These are phyloP conservation scores for Trichoderma sp. DNA, from an alignment of 2,329 filamentous ascomycete species.

Conservation along the genomic window DNA sequence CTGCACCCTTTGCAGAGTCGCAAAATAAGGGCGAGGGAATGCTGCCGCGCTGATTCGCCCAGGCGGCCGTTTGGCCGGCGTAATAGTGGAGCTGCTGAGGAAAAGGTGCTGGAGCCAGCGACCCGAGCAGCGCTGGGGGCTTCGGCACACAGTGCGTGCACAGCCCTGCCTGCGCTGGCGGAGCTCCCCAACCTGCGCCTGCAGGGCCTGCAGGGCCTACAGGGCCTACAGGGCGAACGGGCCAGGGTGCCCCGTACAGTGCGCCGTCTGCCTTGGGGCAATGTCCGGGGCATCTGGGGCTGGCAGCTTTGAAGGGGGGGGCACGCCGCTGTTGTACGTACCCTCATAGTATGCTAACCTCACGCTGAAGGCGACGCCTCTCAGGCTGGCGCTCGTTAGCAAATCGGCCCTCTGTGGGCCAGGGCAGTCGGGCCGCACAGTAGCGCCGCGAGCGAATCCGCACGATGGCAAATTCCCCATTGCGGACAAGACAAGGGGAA, in stretches of 20 bases:
- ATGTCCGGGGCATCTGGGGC: conserved; percentile 16
- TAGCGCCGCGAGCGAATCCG: conserved; percentile 19
- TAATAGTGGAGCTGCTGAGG: conserved; percentile 50
- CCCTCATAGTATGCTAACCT: too few relatives aligned
- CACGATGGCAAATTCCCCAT: conserved; percentile 20
- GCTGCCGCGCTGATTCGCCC: conserved; percentile 36
- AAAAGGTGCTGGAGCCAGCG: conserved; percentile 21
- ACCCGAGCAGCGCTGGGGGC: conserved; percentile 1
- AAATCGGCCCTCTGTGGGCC: conserved; percentile 10
- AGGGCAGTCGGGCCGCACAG: conserved; percentile 22
- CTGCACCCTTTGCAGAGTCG: neutral
- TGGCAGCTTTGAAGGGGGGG: neutral
- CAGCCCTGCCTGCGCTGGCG: neutral
- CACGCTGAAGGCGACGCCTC: too few relatives aligned
- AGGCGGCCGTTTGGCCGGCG: conserved; percentile 56
- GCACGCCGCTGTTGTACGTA: neutral
- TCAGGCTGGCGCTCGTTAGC: neutral
- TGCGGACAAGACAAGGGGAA: conserved; percentile 11
- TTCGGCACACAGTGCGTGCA: conserved; percentile 8
- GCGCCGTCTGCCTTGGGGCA: neutral
- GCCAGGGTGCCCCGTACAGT: neutral
- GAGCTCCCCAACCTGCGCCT: conserved; percentile 17
- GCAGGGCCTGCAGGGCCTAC: too few relatives aligned
- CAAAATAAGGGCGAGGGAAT: conserved; percentile 25
- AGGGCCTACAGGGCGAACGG: neutral